Conservation (phyloP, 2,329 filamentous ascomycete genomes). For the Apiospora saccharicola region DNA sequence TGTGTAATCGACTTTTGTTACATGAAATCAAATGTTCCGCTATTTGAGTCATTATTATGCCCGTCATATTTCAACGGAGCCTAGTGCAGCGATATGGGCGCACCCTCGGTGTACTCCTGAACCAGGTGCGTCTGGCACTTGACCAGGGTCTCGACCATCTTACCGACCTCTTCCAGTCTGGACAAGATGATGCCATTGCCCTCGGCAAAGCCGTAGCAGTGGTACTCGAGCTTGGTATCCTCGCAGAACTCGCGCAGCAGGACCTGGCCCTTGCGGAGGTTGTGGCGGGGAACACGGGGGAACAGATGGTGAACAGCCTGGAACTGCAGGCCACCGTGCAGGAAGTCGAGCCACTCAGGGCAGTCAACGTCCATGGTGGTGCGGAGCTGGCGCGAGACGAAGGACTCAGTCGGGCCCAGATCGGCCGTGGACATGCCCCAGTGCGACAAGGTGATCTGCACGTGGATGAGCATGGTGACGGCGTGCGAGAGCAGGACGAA, state of each 20-base stretch:
- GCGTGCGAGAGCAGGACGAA: conserved; percentile 72
- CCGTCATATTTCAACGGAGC: neutral
- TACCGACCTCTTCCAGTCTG: conserved; percentile 58
- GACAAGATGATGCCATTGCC: conserved; percentile 66
- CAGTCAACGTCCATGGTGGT: conserved; percentile 80
- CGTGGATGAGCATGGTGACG: conserved; percentile 71
- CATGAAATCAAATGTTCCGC: conserved; percentile 1
- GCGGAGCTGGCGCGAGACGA: conserved; percentile 72
- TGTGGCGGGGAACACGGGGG: conserved; percentile 73
- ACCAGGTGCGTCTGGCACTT: conserved; percentile 61
- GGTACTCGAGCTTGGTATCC: conserved; percentile 70
- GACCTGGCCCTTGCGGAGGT: conserved; percentile 66
- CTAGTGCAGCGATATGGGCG: neutral
- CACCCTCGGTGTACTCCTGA: conserved; percentile 18
- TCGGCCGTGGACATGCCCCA: conserved; percentile 76
- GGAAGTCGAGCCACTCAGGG: conserved; percentile 74
- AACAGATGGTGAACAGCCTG: conserved; percentile 76
- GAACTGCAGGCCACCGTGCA: conserved; percentile 77
- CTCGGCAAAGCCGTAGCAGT: conserved; percentile 66
- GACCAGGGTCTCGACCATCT: conserved; percentile 66
- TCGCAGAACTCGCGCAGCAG: conserved; percentile 69
- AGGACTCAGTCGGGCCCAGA: conserved; percentile 69
- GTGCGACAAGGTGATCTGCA: conserved; percentile 76
- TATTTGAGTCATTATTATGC: neutral
- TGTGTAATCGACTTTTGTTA: neutral